Evolutionary conservation across 2,329 filamentous ascomycete species (phyloP), one percentile per base, ranked within the genome.

Genomic region (Trichoderma asperellum): DNA sequence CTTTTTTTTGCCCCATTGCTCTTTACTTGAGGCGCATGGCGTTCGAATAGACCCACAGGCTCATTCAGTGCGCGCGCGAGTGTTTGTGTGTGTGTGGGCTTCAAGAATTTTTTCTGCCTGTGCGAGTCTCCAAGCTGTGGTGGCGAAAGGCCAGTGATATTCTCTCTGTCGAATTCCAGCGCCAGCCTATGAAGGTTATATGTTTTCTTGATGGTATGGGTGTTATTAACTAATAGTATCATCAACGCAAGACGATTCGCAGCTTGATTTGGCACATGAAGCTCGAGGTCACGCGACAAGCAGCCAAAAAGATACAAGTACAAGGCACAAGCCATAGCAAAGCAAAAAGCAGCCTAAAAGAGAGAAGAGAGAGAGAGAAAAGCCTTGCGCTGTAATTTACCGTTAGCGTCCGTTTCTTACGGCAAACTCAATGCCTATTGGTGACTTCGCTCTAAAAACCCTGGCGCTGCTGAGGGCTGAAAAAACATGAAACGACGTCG

Each of bases 321-420:
- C 62, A 29, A 64, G 49, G 52, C 61, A 29, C 24, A 43, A 40
- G 61, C 49, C 21, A 55, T 10, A 1, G 10, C 49, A 40, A 12
- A 8, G 3, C 24, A 47, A 40, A 64, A n/a, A n/a, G 6, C 21
- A 27, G 52, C 52, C 35, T 35, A 4, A 43, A 43, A 7, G 52
- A 58, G 3, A 24, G 24, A 24, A 24, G 24, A 24, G 24, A 24
- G 24, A 24, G 37, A 35, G 37, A 27, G n/a, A 11, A 47, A 21
- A 47, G 47, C 37, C 29, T 67, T 52, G 64, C 55, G 64, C 55
- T 52, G 56, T 67, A 59, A 67, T 67, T 67, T 59, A 67, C 64
- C 40, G 64, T 67, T 59, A 59, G 64, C 64, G 64, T 67, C 64
- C 55, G 64, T 67, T 67, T 67, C 53, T 67, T 59, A 59, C 64